These are phyloP conservation scores for Termitomyces bulborhizus DNA, from an alignment of 768 basidiomycete genomes.

Conservation along the genomic window DNA sequence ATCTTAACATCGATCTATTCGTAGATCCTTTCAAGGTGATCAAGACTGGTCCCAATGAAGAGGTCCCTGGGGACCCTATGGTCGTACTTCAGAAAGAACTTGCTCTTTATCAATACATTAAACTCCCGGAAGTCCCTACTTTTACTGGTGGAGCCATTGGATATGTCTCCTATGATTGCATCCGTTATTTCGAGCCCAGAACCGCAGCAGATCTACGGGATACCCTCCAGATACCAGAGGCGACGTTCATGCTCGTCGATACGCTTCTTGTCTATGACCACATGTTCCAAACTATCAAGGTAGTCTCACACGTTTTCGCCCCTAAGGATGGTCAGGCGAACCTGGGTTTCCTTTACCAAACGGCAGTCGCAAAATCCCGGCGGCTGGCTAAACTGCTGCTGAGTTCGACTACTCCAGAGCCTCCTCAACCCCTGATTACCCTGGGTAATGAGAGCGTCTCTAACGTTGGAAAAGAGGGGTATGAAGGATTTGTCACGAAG, in stretches of 20 bases:
- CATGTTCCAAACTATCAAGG: slow-evolving; percentile 89
- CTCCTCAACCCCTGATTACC: slow-evolving; percentile 57
- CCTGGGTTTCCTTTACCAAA: slow-evolving; percentile 82
- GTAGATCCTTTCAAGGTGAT: slow-evolving; percentile 91
- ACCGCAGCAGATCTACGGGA: slow-evolving; percentile 74
- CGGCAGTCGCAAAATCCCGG: slow-evolving; percentile 77
- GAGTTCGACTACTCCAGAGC: slow-evolving; percentile 49
- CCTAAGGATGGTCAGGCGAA: slow-evolving; percentile 63
- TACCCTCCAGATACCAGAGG: slow-evolving; percentile 84
- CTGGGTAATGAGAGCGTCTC: slow-evolving; percentile 69
- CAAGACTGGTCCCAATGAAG: slow-evolving; percentile 81
- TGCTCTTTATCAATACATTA: slow-evolving; percentile 80
- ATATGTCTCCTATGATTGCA: slow-evolving; percentile 94
- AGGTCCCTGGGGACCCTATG: slow-evolving; percentile 85
- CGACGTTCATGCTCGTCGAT: slow-evolving; percentile 95
- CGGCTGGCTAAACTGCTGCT: slow-evolving; percentile 71
- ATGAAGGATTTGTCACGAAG: slow-evolving; percentile 84
- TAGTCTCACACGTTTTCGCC: slow-evolving; percentile 93
- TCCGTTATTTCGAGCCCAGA: slow-evolving; percentile 95
- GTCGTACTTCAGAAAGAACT: slow-evolving; percentile 79
- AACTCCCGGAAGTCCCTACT: slow-evolving; percentile 86
- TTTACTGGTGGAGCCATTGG: slow-evolving; percentile 98
- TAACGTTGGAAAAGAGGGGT: slow-evolving; percentile 91
- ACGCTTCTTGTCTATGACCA: slow-evolving; percentile 96
- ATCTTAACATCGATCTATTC: not conserved